These are phyloP conservation scores for Trichosporon faecale DNA, from an alignment of 1,284 basidiomycete species.

Conservation along the genomic window DNA sequence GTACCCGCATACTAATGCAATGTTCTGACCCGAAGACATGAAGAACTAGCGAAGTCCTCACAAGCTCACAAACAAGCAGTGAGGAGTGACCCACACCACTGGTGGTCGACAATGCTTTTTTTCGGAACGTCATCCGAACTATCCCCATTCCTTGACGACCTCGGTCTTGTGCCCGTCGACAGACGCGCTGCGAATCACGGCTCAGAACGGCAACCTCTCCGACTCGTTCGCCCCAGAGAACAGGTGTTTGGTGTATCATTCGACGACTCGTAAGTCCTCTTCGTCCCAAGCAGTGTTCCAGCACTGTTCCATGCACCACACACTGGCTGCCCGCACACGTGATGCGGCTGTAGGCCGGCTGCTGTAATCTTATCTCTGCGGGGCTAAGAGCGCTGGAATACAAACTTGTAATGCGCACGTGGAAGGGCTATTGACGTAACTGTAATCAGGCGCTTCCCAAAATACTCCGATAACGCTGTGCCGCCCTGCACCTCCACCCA, in stretches of 20 bases:
- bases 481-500: not conserved
- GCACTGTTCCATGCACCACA: not conserved
- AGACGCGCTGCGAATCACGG: not conserved
- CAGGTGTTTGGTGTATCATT: not conserved
- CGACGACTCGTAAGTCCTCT: not conserved
- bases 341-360: not conserved
- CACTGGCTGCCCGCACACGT: not conserved
- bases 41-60: too few species aligned
- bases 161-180: not conserved
- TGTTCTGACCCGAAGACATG: not conserved
- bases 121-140: not conserved
- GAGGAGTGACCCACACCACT: not conserved
- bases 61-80: not conserved
- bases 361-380: conserved; percentile 2
- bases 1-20: not conserved
- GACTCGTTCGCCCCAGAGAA: not conserved
- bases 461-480: conserved; percentile 6
- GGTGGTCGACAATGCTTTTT: not conserved
- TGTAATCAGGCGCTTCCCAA: not conserved
- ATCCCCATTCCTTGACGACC: not conserved
- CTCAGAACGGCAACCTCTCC: not conserved
- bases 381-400: not conserved
- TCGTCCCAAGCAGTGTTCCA: not conserved
- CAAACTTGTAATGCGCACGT: not conserved
- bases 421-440: not conserved